Evolutionary conservation across 495 filamentous ascomycete genomes (phyloP), one percentile per base, ranked within the genome.

Genomic region (Penicillium cosmopolitanum): DNA sequence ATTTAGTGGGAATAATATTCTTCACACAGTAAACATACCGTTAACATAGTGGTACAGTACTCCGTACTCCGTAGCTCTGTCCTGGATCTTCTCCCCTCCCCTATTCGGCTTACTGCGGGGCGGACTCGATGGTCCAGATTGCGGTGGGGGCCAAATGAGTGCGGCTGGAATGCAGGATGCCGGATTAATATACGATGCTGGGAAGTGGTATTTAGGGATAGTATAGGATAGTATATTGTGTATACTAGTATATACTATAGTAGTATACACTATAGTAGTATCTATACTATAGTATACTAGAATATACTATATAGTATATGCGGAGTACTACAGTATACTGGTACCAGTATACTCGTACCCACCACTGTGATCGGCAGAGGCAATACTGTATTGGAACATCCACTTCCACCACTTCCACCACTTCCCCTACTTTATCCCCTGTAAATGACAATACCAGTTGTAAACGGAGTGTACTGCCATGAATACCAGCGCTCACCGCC

Each of bases 151-250:
- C 44, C 18, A 48, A 48, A 23, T 15, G 44, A 47, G 44, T 47
- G 44, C 44, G 44, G 44, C 21, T 43, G 44, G 44, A 48, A 48
- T 48, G 44, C 44, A 48, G 44, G 21, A 48, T 48, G 44, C 44
- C 50, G 15, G 40, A 16, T 21, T 21, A 21, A 16, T 15, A 42
- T 42, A n/a, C 38, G 15, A n/a, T 35, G 5, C 34, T 8, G 38
- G 5, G 2, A 15, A 1, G 5, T 42, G 38, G 38, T 42, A 42
- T 5, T 42, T n/a, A n/a, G n/a, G n/a, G n/a, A n/a, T n/a, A n/a
- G n/a, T n/a, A 21, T 43, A 43, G 40, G 23, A 23, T 43, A 15
- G 40, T 18, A 43, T 43, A 43, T n/a, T 43, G 19, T 21, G 19
- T 21, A 21, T 21, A 21, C 23, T 23, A n/a, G 23, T 23, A 2